Percentiles rank a stretch among this genome's conserved stretches.
Conservation (phyloP, 148 eudicot species). For the Chenopodium suecicum region DNA sequence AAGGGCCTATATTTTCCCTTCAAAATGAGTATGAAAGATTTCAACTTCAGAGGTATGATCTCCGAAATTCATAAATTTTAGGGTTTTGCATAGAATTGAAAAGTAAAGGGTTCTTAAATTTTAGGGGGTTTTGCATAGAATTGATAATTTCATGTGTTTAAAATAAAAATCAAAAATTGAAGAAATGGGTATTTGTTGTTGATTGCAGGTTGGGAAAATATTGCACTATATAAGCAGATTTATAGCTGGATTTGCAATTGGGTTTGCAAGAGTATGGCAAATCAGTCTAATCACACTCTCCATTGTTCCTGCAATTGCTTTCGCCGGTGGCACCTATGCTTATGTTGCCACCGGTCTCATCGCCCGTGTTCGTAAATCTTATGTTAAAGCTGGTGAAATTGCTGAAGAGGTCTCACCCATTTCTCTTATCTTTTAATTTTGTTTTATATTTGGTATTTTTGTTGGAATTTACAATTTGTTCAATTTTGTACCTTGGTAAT, state of each 20-base stretch:
- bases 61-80: not conserved
- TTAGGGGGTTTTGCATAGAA: not conserved
- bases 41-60: slow-evolving; percentile 7
- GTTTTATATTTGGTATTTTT: slow-evolving; percentile 2
- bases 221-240: slow-evolving; percentile 91
- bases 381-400: slow-evolving; percentile 85
- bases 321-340: slow-evolving; percentile 89
- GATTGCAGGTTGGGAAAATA: slow-evolving; percentile 83
- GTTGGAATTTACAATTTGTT: not conserved
- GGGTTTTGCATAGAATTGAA: not conserved
- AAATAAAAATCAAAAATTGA: not conserved
- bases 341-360: slow-evolving; percentile 87
- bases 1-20: too few relatives aligned
- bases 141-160: not conserved
- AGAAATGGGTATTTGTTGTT: slow-evolving; percentile 9
- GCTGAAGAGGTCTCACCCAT: slow-evolving; percentile 72
- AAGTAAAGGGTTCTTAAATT: not conserved
- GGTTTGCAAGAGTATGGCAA: slow-evolving; percentile 90
- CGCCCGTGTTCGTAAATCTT: slow-evolving; percentile 81
- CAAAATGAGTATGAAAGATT: not conserved
- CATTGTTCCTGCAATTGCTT: slow-evolving; percentile 83
- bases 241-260: slow-evolving; percentile 74
- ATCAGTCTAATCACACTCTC: slow-evolving; percentile 92
- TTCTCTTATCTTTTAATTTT: not conserved
- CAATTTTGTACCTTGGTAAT: not conserved